Evolutionary conservation across 805 yeast species (phyloP), one percentile per base, ranked within the genome.

Genomic region (Sugiyamaella mastotermitis): DNA sequence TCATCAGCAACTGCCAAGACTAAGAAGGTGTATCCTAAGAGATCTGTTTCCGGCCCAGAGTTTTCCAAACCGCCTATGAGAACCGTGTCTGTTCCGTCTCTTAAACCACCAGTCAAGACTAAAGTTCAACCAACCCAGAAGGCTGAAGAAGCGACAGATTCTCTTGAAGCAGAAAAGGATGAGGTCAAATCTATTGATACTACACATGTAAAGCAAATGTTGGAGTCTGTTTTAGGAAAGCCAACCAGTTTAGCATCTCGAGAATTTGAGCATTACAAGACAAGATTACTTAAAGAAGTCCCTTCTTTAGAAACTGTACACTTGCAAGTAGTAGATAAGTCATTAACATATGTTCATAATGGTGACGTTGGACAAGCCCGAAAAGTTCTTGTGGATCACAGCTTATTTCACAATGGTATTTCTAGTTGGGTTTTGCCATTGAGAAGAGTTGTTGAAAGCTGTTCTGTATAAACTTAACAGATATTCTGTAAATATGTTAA

Each of bases 381-480:
- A 39, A 57, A 50, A 41, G 52, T 47, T 34, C 64, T 64, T 36
- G 68, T 64, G 21, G 61, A 69, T 21, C 79, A 75, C 64, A 76
- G 79, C 74, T 62, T 79, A 60, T 49, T 60, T 2, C 74, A 77
- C 48, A 69, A 67, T 30, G 78, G 82, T 1, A 72, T 74, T 8
- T 66, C 76, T 36, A 57, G 60, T 17, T 83, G 94, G 94, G 75
- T 83, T 44, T 66, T 75, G 18, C 81, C 88, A 3, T 62, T 83
- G 37, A 69, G 78, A 35, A 78, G 78, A 52, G 56, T 80, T 3
- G 48, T 74, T 11, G 74, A 72, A 38, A 29, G 35, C 14, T 33
- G 36, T 22, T 22, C 24, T n/a, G 13, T n/a, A n/a, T n/a, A n/a
- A n/a, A n/a, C n/a, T n/a, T n/a, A n/a, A n/a, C n/a, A n/a, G n/a